Conservation (phyloP, 305 asterid species). For the Solanum hybrid region DNA sequence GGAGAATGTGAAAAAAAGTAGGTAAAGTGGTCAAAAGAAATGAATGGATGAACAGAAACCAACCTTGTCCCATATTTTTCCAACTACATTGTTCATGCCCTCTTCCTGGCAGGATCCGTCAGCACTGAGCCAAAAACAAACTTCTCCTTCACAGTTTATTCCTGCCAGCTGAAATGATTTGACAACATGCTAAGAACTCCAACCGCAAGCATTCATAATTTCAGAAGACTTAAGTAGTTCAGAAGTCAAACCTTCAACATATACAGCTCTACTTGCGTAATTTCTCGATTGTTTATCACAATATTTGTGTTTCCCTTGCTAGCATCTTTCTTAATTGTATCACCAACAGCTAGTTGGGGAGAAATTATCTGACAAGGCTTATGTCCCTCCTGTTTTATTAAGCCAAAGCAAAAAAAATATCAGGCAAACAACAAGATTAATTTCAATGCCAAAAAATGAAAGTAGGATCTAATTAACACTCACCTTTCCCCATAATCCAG, state of each 20-base stretch:
- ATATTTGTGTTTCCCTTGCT: slow-evolving; percentile 71
- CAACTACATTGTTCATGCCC: slow-evolving; percentile 63
- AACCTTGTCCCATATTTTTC: slow-evolving; percentile 75
- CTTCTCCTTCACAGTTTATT: slow-evolving; percentile 51
- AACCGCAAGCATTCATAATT: not conserved
- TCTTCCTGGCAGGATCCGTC: slow-evolving; percentile 59
- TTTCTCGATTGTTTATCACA: slow-evolving; percentile 57
- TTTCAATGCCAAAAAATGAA: not conserved
- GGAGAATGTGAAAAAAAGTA: not conserved
- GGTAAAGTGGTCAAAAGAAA: not conserved
- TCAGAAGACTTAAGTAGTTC: not conserved
- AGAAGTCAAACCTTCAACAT: slow-evolving; percentile 47
- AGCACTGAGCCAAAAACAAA: slow-evolving; percentile 72
- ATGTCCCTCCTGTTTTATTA: slow-evolving; percentile 53
- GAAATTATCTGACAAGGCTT: slow-evolving; percentile 66
- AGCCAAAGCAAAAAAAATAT: not conserved
- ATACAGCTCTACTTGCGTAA: slow-evolving; percentile 49
- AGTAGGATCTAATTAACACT: slow-evolving; percentile 2
- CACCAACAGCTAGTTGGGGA: slow-evolving; percentile 46
- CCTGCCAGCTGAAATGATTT: slow-evolving; percentile 43
- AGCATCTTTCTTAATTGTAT: slow-evolving; percentile 33
- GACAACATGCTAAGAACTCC: slow-evolving; percentile 12
- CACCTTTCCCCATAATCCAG: slow-evolving; percentile 96
- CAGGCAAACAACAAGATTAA: not conserved
- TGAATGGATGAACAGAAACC: not conserved